Evolutionary conservation across 2,329 filamentous ascomycete species (phyloP).

Genomic region (Diplodia intermedia): DNA sequence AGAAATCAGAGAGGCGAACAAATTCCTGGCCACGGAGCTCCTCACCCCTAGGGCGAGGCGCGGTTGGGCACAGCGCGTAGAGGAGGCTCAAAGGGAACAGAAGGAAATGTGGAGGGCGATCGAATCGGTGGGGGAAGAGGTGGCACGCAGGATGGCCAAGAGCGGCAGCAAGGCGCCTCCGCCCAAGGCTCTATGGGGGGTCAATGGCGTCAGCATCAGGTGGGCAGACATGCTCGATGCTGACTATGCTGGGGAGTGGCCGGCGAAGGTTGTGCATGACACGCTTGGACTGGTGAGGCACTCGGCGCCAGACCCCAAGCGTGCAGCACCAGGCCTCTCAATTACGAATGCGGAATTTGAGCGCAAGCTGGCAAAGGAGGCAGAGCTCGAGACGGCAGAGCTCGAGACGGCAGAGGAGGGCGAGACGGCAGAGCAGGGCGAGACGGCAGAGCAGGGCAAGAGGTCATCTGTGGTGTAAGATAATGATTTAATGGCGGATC

Average conservation of each 20-base stretch:
- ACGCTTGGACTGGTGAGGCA: constrained; percentile 31
- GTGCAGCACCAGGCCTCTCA: too few relatives aligned
- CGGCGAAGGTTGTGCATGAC: constrained; percentile 35
- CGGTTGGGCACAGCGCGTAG: neutral
- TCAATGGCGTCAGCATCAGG: constrained; percentile 40
- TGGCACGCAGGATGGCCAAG: too few relatives aligned
- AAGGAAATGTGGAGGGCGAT: too few relatives aligned
- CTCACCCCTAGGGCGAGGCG: neutral
- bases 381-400: too few relatives aligned
- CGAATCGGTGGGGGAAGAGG: too few relatives aligned
- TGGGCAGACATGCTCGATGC: constrained; percentile 48
- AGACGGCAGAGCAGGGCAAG: too few relatives aligned
- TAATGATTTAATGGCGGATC: neutral
- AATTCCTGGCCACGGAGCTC: neutral
- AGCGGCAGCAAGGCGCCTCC: too few relatives aligned
- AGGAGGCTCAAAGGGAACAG: too few relatives aligned
- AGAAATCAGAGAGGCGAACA: neutral
- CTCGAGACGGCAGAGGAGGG: too few relatives aligned
- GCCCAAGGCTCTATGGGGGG: constrained; percentile 35
- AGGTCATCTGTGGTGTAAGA: constrained; percentile 1
- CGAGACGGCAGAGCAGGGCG: too few relatives aligned
- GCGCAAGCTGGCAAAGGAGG: too few relatives aligned
- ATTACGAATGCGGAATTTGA: too few relatives aligned
- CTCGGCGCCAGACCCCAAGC: neutral
- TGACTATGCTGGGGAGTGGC: constrained; percentile 38